These are phyloP conservation scores for Pulchroboletus neoregius DNA, from an alignment of 1,284 basidiomycete species.

Conservation along the genomic window DNA sequence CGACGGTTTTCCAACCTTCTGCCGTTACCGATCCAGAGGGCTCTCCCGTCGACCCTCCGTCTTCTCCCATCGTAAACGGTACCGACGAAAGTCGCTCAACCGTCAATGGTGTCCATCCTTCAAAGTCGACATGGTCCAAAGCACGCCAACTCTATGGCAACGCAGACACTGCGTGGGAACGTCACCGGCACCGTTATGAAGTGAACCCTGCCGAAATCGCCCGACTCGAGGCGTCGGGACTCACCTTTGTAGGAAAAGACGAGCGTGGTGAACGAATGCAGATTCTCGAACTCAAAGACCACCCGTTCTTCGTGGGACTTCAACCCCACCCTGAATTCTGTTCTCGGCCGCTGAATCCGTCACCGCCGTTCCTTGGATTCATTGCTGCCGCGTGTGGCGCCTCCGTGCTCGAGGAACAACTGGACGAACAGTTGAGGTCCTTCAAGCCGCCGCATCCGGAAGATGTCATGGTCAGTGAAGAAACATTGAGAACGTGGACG, in stretches of 20 bases:
- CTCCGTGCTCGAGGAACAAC: conserved; percentile 69
- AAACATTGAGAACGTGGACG: conserved; percentile 34
- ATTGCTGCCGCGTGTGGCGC: conserved; percentile 74
- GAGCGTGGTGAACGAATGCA: conserved; percentile 98
- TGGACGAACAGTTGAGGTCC: conserved; percentile 55
- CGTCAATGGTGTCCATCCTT: conserved; percentile 17
- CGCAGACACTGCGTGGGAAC: conserved; percentile 85
- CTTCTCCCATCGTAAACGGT: conserved; percentile 8
- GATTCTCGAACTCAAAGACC: conserved; percentile 86
- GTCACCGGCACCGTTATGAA: conserved; percentile 97
- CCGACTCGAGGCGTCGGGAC: conserved; percentile 65
- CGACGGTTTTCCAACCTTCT: conserved; percentile 78
- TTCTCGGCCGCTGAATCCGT: conserved; percentile 97
- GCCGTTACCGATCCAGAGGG: conserved; percentile 11
- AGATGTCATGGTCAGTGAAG: conserved; percentile 48
- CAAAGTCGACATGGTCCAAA: conserved; percentile 61
- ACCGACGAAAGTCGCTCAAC: conserved; percentile 14
- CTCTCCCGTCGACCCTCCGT: conserved; percentile 16
- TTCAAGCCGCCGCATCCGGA: conserved; percentile 52
- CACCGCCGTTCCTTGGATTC: conserved; percentile 95
- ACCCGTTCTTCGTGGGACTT: conserved; percentile 92
- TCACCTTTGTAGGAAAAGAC: conserved; percentile 90
- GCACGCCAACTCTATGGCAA: conserved; percentile 85
- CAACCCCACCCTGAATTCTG: conserved; percentile 99
- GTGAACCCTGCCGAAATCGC: conserved; percentile 90